These are phyloP conservation scores for Pyrenophora tritici-repentis DNA, from an alignment of 2,329 filamentous ascomycete species.

Conservation along the genomic window DNA sequence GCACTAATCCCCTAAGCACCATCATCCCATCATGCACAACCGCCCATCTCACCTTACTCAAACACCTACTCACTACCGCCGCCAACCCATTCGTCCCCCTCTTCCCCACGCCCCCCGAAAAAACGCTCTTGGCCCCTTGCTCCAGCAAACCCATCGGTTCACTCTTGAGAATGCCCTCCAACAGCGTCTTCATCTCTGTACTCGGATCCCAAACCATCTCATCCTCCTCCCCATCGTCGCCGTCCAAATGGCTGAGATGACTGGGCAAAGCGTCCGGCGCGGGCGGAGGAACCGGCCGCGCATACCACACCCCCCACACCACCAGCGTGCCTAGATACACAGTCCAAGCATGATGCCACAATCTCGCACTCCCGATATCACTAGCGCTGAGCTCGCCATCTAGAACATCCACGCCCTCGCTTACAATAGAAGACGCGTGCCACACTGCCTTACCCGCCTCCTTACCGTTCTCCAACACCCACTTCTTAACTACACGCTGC, in stretches of 20 bases:
- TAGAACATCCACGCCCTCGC: constrained; percentile 47
- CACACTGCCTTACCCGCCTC: constrained; percentile 54
- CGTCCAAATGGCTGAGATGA: constrained; percentile 25
- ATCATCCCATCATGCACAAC: constrained; percentile 66
- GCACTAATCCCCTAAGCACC: constrained; percentile 54
- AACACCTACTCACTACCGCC: constrained; percentile 59
- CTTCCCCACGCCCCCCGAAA: constrained; percentile 52
- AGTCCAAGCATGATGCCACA: too few relatives aligned
- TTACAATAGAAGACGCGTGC: constrained; percentile 60
- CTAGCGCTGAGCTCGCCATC: too few relatives aligned
- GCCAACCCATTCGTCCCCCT: constrained; percentile 59
- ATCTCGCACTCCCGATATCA: too few relatives aligned
- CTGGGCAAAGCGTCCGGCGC: constrained; percentile 1
- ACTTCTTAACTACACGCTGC: constrained; percentile 57
- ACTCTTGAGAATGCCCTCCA: constrained; percentile 49
- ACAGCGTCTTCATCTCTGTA: constrained; percentile 55
- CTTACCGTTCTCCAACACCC: constrained; percentile 47
- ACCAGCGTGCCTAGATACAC: constrained; percentile 55
- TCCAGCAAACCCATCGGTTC: constrained; percentile 45
- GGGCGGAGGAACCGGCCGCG: constrained; percentile 22
- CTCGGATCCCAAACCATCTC: constrained; percentile 58
- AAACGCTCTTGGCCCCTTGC: constrained; percentile 16
- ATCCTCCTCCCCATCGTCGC: constrained; percentile 56
- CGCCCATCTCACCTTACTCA: constrained; percentile 65
- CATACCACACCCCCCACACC: constrained; percentile 62